These are phyloP conservation scores for Cephalotrichum gorgonifer DNA, from an alignment of 2,329 filamentous ascomycete species.

Conservation along the genomic window DNA sequence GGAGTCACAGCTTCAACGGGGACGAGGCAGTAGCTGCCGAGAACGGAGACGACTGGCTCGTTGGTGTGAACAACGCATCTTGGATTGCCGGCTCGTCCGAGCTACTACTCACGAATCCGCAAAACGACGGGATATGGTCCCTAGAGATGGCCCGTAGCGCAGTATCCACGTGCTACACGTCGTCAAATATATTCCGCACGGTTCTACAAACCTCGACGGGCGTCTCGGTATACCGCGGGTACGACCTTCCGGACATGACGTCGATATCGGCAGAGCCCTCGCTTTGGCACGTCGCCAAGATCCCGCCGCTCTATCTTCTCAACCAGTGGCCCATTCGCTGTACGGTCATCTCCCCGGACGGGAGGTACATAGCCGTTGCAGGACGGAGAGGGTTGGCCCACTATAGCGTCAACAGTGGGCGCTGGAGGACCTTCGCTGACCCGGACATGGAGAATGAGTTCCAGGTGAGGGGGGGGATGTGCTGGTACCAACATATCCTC, in stretches of 20 bases:
- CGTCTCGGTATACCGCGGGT: slow-evolving; percentile 86
- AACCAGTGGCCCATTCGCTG: slow-evolving; percentile 90
- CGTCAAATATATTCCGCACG: slow-evolving; percentile 82
- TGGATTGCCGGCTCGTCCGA: slow-evolving; percentile 89
- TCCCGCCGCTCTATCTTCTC: slow-evolving; percentile 74
- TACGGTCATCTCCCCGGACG: slow-evolving; percentile 81
- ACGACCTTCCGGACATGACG: slow-evolving; percentile 81
- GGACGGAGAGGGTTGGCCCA: slow-evolving; percentile 85
- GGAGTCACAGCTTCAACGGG: slow-evolving; percentile 71
- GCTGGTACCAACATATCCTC: slow-evolving; percentile 94
- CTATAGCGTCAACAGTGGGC: slow-evolving; percentile 86
- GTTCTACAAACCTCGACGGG: slow-evolving; percentile 81
- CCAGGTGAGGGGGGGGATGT: slow-evolving; percentile 89
- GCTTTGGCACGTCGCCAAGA: slow-evolving; percentile 87
- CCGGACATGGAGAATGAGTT: slow-evolving; percentile 79
- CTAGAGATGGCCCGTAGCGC: slow-evolving; percentile 91
- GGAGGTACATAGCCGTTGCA: slow-evolving; percentile 92
- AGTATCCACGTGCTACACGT: slow-evolving; percentile 83
- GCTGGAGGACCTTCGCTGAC: slow-evolving; percentile 92
- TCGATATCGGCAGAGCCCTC: slow-evolving; percentile 87
- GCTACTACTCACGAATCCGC: slow-evolving; percentile 61
- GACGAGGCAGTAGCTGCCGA: slow-evolving; percentile 52
- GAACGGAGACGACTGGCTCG: slow-evolving; percentile 78
- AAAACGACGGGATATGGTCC: slow-evolving; percentile 71
- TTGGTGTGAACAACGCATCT: slow-evolving; percentile 62